Evolutionary conservation across 192 early-diverging fungal genomes (phyloP), one percentile per base, ranked within the genome.

Genomic region (Ambispora gerdemannii): DNA sequence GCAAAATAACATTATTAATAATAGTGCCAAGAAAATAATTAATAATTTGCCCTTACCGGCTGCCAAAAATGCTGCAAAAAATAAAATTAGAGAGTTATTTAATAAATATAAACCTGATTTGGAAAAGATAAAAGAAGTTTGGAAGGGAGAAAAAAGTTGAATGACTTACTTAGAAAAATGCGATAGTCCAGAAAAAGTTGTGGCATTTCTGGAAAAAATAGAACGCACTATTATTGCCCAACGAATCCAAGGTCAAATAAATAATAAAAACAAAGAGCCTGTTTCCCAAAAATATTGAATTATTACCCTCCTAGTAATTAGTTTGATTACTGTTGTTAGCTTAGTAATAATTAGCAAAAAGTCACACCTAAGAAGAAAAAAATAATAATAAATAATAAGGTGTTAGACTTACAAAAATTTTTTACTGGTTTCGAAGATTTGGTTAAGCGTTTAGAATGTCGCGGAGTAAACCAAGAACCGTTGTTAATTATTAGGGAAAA

Each of bases 361-460:
- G n/a, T n/a, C n/a, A n/a, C n/a, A n/a, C n/a, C n/a, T n/a, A n/a
- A n/a, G n/a, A n/a, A n/a, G n/a, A n/a, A n/a, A n/a, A n/a, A n/a
- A n/a, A n/a, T n/a, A n/a, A n/a, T n/a, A n/a, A n/a, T n/a, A n/a
- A n/a, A n/a, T n/a, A n/a, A n/a, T n/a, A n/a, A n/a, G n/a, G n/a
- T 55, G 53, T 55, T 55, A 55, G 53, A 55, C 7, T 55, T 55
- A 55, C 53, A 4, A 55, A 17, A 55, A 55, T 55, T 55, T 55
- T 55, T 55, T 25, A 55, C 53, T 55, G 25, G 24, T 55, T 55
- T 55, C n/a, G 53, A 4, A 4, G 53, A 55, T 55, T 55, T 55
- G 24, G 53, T 55, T 55, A 17, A 20, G 53, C 53, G 53, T 55
- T 55, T 55, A 55, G 53, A 55, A 55, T 22, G 13, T 7, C 53